Conservation (phyloP, 306 rosid species). For the Vigna unguiculata region DNA sequence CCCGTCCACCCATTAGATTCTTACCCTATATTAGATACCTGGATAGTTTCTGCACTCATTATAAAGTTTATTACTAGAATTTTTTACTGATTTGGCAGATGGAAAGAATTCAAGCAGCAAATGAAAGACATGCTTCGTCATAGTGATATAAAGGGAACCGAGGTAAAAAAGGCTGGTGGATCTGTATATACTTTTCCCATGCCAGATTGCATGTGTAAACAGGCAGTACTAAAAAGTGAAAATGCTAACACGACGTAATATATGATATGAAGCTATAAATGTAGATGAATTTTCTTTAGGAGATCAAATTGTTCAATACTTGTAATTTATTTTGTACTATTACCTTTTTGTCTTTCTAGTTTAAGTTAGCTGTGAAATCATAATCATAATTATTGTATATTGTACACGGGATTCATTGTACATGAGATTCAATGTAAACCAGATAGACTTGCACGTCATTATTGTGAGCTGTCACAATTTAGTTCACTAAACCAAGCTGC, state of each 20-base stretch:
- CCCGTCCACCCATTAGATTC: background rate
- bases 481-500: constrained; percentile 16
- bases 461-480: constrained; percentile 10
- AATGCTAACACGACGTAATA: constrained; percentile 38
- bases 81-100: constrained; percentile 52
- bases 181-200: constrained; percentile 88
- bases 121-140: constrained; percentile 85
- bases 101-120: constrained; percentile 73
- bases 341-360: constrained; percentile 13
- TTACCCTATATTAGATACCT: background rate
- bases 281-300: constrained; percentile 35
- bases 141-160: constrained; percentile 81
- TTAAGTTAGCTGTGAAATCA: constrained; percentile 34
- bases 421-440: constrained; percentile 38
- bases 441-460: constrained; percentile 36
- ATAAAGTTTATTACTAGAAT: background rate
- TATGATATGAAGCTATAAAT: constrained; percentile 37
- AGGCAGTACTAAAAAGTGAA: constrained; percentile 53
- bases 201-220: constrained; percentile 98
- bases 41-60: background rate
- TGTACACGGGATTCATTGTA: constrained; percentile 33
- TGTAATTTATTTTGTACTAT: constrained; percentile 55
- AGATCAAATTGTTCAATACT: constrained; percentile 48
- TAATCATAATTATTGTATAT: constrained; percentile 23
- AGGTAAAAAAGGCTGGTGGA: constrained; percentile 73